Percentiles rank a stretch among this genome's conserved stretches.
phyloP scores from a whole-genome alignment of 169 alveolate genomes.

The Plasmodium yoelii region DNA sequence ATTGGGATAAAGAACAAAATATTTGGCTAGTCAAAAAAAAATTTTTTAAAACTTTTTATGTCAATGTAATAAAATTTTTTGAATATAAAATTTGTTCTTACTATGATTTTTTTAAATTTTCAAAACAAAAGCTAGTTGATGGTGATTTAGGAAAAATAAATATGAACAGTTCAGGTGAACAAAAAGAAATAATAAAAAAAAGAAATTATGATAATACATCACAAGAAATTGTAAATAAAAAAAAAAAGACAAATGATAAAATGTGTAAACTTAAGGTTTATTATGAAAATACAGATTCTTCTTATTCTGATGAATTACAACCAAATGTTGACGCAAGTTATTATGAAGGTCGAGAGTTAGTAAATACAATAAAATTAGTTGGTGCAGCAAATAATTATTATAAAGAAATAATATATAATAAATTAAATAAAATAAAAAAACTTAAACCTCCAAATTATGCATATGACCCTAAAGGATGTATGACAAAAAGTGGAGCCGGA shows the following conservation, averaged over 20 bases:
- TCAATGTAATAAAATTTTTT: constrained; percentile 23
- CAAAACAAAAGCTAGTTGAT: constrained; percentile 27
- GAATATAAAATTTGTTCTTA: constrained; percentile 52
- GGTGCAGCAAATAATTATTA: constrained; percentile 74
- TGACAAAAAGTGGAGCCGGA: constrained; percentile 85
- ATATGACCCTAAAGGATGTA: constrained; percentile 81
- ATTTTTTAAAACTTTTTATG: constrained; percentile 44
- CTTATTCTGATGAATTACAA: constrained; percentile 50
- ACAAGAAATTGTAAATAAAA: not conserved
- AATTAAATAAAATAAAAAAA: constrained; percentile 47
- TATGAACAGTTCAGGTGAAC: not conserved
- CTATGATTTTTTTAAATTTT: constrained; percentile 42
- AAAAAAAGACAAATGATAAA: constrained; percentile 7
- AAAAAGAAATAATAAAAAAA: constrained; percentile 6
- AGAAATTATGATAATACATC: constrained; percentile 8
- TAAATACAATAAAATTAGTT: constrained; percentile 47
- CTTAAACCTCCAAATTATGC: constrained; percentile 83
- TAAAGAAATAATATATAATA: constrained; percentile 47
- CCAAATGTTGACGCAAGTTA: constrained; percentile 64
- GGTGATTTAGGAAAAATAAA: constrained; percentile 3
- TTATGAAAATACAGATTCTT: constrained; percentile 60
- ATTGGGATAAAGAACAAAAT: constrained; percentile 57
- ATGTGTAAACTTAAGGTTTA: constrained; percentile 1
- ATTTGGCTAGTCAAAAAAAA: constrained; percentile 35
- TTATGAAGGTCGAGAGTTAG: constrained; percentile 72